Evolutionary conservation across 306 rosid species (phyloP), one percentile per base, ranked within the genome.

Genomic region (Pterocarpus macrocarpus): DNA sequence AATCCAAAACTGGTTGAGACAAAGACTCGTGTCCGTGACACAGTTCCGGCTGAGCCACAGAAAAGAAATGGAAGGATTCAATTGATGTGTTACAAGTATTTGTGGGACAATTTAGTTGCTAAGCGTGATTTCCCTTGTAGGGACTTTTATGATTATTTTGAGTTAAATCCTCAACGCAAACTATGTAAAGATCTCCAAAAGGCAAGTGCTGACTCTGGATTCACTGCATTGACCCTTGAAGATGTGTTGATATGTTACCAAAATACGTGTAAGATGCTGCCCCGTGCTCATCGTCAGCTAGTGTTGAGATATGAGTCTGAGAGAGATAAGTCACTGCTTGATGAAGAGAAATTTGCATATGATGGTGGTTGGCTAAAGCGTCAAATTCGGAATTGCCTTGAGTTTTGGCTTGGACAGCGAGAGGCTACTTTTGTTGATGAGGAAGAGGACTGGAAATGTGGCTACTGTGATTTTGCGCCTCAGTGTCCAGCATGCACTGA

Each of bases 1-100:
- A 73, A 85, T 49, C 93, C 97, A 0, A 72, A 82, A 62, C 74
- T 95, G 55, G 88, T 93, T 30, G 97, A 95, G 78, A 90, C 82
- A 12, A 92, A 94, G 87, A 92, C 98, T 44, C 94, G 94, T 69
- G 80, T 15, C 35, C 52, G 53, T 49, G 88, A 87, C 43, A 81
- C 89, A 7, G 84, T 91, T 85, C 97, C 97, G 72, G 12, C 81
- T 7, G 97, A 91, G 83, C 76, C 99, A 44, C 97, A 92, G 49
- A 82, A 36, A 69, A 90, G 97, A 84, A 91, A 91, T 39, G 97
- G 97, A 76, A 93, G 89, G 91, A 83, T 92, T 87, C 97, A 95
- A 45, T 47, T 92, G 58, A 92, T 95, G 97, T 89, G 89, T 81
- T 93, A 95, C 86, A 92, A 95, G 88, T 82, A 85, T 66, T 71